Evolutionary conservation across 495 filamentous ascomycete species (phyloP), one percentile per base, ranked within the genome.

Genomic region (Evernia prunastri): DNA sequence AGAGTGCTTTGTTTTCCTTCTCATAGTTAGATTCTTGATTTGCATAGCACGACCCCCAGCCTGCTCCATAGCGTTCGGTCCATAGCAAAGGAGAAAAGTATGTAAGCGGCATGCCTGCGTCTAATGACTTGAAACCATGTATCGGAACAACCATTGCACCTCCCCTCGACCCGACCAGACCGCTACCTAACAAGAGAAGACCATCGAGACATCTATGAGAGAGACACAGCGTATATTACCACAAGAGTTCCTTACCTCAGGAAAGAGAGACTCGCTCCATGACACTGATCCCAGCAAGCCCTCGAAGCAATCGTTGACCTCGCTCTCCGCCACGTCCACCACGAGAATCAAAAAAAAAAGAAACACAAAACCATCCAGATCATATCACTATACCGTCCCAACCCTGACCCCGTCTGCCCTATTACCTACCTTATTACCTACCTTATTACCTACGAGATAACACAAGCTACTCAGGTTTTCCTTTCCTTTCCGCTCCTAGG

Each of bases 201-300:
- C n/a, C n/a, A n/a, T n/a, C n/a, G n/a, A n/a, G n/a, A n/a, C n/a
- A n/a, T n/a, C n/a, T n/a, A n/a, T n/a, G n/a, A n/a, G n/a, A n/a
- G n/a, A n/a, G n/a, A n/a, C n/a, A n/a, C n/a, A n/a, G n/a, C n/a
- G n/a, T n/a, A n/a, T n/a, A n/a, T n/a, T n/a, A n/a, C n/a, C n/a
- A n/a, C n/a, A n/a, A n/a, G n/a, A n/a, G n/a, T n/a, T n/a, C n/a
- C n/a, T n/a, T n/a, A n/a, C n/a, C n/a, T n/a, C n/a, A n/a, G n/a
- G n/a, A n/a, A n/a, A n/a, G n/a, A n/a, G n/a, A n/a, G n/a, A n/a
- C n/a, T n/a, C n/a, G n/a, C n/a, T n/a, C n/a, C n/a, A n/a, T n/a
- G n/a, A n/a, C n/a, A n/a, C n/a, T n/a, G 58, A 47, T n/a, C 27
- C 47, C 20, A 60, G 36, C 8, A 60, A 60, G 13, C 58, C 58